Base-by-base conservation (phyloP, 352 stramenopile species). In the Globisporangium spinosum region DNA sequence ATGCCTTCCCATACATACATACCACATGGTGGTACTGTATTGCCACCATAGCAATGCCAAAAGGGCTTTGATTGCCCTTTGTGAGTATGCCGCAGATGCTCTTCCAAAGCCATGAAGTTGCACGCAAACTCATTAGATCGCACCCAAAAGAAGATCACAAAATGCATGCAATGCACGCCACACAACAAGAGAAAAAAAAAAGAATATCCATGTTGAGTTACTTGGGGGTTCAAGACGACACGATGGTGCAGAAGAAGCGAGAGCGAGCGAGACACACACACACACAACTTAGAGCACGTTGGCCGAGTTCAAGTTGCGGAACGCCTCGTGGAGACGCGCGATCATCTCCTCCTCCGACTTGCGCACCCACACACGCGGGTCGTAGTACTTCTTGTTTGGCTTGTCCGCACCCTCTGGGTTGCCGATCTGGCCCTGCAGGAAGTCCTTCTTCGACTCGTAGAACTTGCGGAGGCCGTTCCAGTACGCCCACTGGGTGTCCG, bases 321-420 rank as follows among this genome's bases (percentile, higher is more conserved):
- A 98, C 29, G 87, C 93, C 58, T 95, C 80, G 70, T 96, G 84
- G 58, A 98, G 82, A 75, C 97, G 94, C 63, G 77, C 77, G 58
- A 94, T 89, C 97, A 99, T 98, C 71, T 82, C 77, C 70, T 98
- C 94, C 82, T 99, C 95, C 71, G 93, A 97, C 90, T 98, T 98
- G 81, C 95, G 92, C 70, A 98, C 84, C 96, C 95, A 98, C 75
- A 98, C 93, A 75, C 97, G 95, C 69, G 97, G 97, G 81, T 99
- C 97, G 86, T 99, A 99, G 88, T 98, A 99, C 92, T 99, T 99
- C 95, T 99, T 99, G 95, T 99, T 99, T 57, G 97, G 97, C 84
- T 98, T 98, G 77, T 98, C 94, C 34, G 86, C 82, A 72, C 95
- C 97, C 38, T 98, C 94, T 20, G 97, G 96, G 89, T 99, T 99